Base-by-base conservation (phyloP, 352 stramenopile species). In the Globisporangium sylvaticum region DNA sequence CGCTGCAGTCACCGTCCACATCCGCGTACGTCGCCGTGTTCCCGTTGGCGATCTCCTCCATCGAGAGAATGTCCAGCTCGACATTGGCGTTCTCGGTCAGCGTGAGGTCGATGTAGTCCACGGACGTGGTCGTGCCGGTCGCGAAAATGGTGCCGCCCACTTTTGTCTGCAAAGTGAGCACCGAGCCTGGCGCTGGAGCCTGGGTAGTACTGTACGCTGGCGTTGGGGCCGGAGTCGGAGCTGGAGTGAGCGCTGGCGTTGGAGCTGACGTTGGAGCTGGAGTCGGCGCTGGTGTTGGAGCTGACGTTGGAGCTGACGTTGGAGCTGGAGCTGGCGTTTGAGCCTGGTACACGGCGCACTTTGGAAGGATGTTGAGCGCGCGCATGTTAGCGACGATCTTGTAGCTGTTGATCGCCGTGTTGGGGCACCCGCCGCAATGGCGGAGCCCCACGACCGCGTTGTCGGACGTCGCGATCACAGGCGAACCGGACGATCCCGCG, bases 361-460 rank as follows among this genome's bases (percentile, higher is more conserved):
- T 72, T 0, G 82, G 80, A 4, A 91, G 65, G 18, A 89, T 63
- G 52, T 79, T 76, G 15, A 66, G 65, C 1, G 60, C 25, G 14
- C 64, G 81, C 66, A 94, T 69, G 44, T 92, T 72, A 14, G 69
- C 69, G 10, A 91, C 57, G 58, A 94, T 80, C 53, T 83, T 83
- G 60, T 89, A 69, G 50, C 68, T 81, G 67, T 90, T 91, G 60
- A 93, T 84, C 10, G 81, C 83, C 2, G 80, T 89, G 61, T 94
- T 94, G 4, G 79, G 81, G 31, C 86, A 94, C 1, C 84, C 84
- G 1, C 86, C 86, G 56, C 86, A 94, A 65, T 92, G 85, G 62
- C 92, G 86, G 4, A 94, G 70, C 5, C 70, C 86, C 25, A 92
- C 68, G 3, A 94, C 86, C 1, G 64, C 44, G 46, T 94, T 91